phyloP scores from a whole-genome alignment of 1,284 basidiomycete species.

The Nidula niveotomentosa region DNA sequence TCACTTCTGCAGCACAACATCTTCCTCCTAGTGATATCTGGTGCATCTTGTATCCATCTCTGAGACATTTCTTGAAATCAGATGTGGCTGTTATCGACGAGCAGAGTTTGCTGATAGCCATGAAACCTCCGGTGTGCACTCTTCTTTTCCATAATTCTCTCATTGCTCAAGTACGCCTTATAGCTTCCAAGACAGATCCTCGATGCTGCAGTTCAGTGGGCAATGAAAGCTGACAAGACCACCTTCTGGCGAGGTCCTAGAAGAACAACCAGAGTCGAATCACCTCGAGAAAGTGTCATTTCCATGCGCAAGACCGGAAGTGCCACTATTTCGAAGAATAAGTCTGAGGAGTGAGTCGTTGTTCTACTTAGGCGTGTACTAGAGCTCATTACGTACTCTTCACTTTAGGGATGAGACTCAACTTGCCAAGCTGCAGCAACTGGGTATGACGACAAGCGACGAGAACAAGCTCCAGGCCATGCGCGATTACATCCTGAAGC shows the following conservation, averaged over 20 bases:
- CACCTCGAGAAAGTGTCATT: conserved; percentile 67
- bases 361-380: no score
- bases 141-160: background rate
- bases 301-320: conserved; percentile 52
- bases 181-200: conserved; percentile 82
- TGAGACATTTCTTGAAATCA: conserved; percentile 83
- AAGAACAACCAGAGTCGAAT: conserved; percentile 52
- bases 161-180: conserved; percentile 3
- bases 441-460: conserved; percentile 81
- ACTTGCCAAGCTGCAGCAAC: conserved; percentile 70
- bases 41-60: conserved; percentile 93
- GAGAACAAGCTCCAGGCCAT: conserved; percentile 84
- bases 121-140: conserved; percentile 74
- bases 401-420: conserved; percentile 71
- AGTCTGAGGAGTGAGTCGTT: conserved; percentile 71
- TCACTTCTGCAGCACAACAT: conserved; percentile 80
- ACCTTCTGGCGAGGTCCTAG: conserved; percentile 73
- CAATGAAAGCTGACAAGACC: conserved; percentile 74
- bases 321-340: conserved; percentile 45
- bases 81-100: conserved; percentile 85
- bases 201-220: conserved; percentile 87
- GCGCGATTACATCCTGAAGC: conserved; percentile 85
- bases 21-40: conserved; percentile 88
- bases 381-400: background rate
- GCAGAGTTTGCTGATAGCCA: conserved; percentile 67